These are phyloP conservation scores for Aaosphaeria arxii DNA, from an alignment of 2,329 filamentous ascomycete species.

Conservation along the genomic window DNA sequence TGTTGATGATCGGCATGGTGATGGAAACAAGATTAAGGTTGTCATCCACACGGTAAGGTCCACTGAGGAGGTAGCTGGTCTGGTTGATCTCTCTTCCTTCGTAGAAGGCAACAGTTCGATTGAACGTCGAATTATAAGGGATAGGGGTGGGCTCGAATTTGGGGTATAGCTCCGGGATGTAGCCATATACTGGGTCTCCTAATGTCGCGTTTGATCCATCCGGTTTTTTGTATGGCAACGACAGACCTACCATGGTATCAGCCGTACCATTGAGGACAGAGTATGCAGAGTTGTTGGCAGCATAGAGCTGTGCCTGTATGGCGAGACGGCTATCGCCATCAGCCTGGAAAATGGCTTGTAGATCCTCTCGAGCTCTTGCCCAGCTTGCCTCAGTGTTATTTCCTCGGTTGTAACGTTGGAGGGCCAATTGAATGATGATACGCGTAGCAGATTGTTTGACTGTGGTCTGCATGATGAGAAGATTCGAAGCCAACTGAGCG, in stretches of 20 bases:
- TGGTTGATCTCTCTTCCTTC: constrained; percentile 43
- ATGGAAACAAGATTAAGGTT: constrained; percentile 75
- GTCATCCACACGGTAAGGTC: constrained; percentile 70
- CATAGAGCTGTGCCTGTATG: constrained; percentile 71
- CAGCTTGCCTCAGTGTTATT: constrained; percentile 61
- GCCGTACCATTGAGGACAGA: constrained; percentile 44
- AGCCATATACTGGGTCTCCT: constrained; percentile 62
- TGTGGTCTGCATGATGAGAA: constrained; percentile 74
- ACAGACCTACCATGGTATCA: constrained; percentile 46
- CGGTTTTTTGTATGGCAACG: constrained; percentile 60
- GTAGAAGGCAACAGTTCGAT: constrained; percentile 38
- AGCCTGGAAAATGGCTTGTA: constrained; percentile 67
- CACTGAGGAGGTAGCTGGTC: constrained; percentile 66
- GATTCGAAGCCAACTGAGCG: constrained; percentile 72
- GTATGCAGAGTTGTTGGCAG: constrained; percentile 60
- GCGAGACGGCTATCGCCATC: constrained; percentile 50
- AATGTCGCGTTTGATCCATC: constrained; percentile 61
- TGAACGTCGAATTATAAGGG: constrained; percentile 31
- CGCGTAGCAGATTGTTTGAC: constrained; percentile 69
- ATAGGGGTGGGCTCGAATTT: constrained; percentile 64
- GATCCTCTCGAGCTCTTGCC: constrained; percentile 58
- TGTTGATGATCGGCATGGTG: constrained; percentile 74
- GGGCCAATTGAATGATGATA: constrained; percentile 51
- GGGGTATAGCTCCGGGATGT: constrained; percentile 70
- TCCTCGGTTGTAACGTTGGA: constrained; percentile 53